These are phyloP conservation scores for Leptodontidium sp. DNA, from an alignment of 2,329 filamentous ascomycete genomes.

Conservation along the genomic window DNA sequence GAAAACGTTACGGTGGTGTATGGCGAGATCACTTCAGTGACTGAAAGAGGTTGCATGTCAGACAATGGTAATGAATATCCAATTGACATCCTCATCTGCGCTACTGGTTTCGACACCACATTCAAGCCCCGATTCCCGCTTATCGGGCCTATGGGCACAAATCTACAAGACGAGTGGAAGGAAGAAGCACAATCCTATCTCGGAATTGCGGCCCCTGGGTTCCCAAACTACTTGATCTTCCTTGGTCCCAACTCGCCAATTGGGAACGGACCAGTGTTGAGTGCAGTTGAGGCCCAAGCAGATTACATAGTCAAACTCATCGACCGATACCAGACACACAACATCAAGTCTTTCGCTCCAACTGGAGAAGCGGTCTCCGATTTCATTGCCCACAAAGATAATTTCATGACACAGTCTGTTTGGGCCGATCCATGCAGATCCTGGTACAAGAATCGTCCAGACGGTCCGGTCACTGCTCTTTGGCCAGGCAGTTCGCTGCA, in stretches of 20 bases:
- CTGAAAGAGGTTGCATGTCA: not conserved
- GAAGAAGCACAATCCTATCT: not conserved
- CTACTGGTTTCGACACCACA: slow-evolving; percentile 1
- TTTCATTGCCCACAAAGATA: slow-evolving; percentile 57
- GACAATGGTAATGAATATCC: not conserved
- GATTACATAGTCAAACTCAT: slow-evolving; percentile 60
- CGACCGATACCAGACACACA: slow-evolving; percentile 57
- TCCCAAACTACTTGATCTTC: slow-evolving; percentile 38
- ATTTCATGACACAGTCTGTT: slow-evolving; percentile 55
- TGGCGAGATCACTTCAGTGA: not conserved
- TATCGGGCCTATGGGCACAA: not conserved
- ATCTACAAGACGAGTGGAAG: slow-evolving; percentile 1
- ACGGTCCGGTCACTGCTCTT: slow-evolving; percentile 50
- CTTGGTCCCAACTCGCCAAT: slow-evolving; percentile 53
- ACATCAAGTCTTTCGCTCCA: slow-evolving; percentile 55
- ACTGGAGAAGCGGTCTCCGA: slow-evolving; percentile 57
- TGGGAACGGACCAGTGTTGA: slow-evolving; percentile 52
- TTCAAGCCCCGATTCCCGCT: not conserved
- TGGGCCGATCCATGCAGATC: slow-evolving; percentile 55
- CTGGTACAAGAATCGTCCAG: slow-evolving; percentile 50
- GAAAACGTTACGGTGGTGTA: not conserved
- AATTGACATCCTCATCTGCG: not conserved
- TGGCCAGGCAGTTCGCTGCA: slow-evolving; percentile 57
- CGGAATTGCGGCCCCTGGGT: not conserved
- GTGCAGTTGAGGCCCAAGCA: slow-evolving; percentile 55